phyloP scores from a whole-genome alignment of 2,329 filamentous ascomycete species.

The Aspergillus sp. region DNA sequence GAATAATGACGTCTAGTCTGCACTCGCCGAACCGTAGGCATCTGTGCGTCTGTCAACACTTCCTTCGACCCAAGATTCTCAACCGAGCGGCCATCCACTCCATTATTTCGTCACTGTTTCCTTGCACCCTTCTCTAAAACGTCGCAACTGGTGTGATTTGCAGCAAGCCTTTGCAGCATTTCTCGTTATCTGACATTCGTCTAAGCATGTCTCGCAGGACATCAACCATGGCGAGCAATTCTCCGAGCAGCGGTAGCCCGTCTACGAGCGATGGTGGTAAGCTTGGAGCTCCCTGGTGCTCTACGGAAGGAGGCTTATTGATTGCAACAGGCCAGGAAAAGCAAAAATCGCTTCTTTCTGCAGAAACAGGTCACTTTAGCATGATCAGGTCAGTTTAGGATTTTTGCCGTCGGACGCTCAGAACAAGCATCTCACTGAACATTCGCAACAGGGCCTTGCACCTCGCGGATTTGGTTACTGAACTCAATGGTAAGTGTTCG shows the following conservation, averaged over 20 bases:
- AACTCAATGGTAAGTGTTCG: constrained; percentile 41
- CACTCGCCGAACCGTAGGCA: constrained; percentile 15
- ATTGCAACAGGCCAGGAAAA: constrained; percentile 39
- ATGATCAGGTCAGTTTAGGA: constrained; percentile 39
- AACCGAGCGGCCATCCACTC: not conserved
- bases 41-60: constrained; percentile 32
- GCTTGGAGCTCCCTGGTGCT: constrained; percentile 10
- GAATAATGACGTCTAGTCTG: constrained; percentile 31
- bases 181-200: not conserved
- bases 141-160: too few species aligned
- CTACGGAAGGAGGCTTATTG: constrained; percentile 8
- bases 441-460: constrained; percentile 38
- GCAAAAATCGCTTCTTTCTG: constrained; percentile 45
- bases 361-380: constrained; percentile 47
- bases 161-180: too few species aligned
- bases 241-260: constrained; percentile 23
- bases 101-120: constrained; percentile 6
- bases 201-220: constrained; percentile 37
- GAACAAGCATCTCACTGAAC: constrained; percentile 7
- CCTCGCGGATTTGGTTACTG: constrained; percentile 47
- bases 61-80: constrained; percentile 13
- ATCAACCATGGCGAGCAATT: constrained; percentile 27
- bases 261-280: constrained; percentile 29
- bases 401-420: not conserved
- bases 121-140: not conserved